These are phyloP conservation scores for Nectriaceae sp. DNA, from an alignment of 2,329 filamentous ascomycete genomes.

Conservation along the genomic window DNA sequence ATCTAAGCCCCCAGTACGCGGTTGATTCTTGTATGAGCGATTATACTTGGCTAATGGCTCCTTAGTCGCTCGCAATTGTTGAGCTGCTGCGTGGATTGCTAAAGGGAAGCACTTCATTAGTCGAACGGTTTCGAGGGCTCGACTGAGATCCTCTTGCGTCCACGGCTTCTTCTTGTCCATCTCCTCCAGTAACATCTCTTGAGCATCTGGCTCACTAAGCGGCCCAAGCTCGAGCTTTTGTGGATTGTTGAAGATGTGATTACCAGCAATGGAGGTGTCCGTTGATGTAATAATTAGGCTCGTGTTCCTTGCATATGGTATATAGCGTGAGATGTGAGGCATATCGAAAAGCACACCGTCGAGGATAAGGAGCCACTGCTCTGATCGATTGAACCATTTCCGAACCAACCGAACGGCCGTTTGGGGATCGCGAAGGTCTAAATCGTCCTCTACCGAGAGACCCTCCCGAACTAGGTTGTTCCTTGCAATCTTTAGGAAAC, in stretches of 20 bases:
- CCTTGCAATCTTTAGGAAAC: constrained; percentile 25
- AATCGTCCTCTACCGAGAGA: constrained; percentile 16
- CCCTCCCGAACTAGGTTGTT: constrained; percentile 14
- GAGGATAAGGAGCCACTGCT: constrained; percentile 27
- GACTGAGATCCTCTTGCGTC: constrained; percentile 20
- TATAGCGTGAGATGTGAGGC: constrained; percentile 15
- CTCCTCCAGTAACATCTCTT: constrained; percentile 21
- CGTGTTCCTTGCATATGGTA: constrained; percentile 23
- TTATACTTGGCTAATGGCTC: constrained; percentile 27
- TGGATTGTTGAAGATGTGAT: constrained; percentile 24
- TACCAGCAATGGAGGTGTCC: constrained; percentile 23
- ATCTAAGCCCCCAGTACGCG: constrained; percentile 19
- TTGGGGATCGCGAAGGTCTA: constrained; percentile 13
- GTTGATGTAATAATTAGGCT: constrained; percentile 27
- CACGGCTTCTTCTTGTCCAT: constrained; percentile 25
- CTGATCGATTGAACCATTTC: constrained; percentile 21
- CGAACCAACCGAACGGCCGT: constrained; percentile 20
- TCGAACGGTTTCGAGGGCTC: constrained; percentile 19
- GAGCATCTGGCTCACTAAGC: constrained; percentile 18
- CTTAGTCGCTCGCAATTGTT: constrained; percentile 20
- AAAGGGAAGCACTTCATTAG: constrained; percentile 22
- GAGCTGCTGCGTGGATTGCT: constrained; percentile 22
- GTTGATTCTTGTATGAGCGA: constrained; percentile 22
- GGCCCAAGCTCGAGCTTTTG: constrained; percentile 24
- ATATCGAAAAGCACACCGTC: constrained; percentile 25